Base-by-base conservation (phyloP, 257 asterid genomes). In the Scutellaria minor region DNA sequence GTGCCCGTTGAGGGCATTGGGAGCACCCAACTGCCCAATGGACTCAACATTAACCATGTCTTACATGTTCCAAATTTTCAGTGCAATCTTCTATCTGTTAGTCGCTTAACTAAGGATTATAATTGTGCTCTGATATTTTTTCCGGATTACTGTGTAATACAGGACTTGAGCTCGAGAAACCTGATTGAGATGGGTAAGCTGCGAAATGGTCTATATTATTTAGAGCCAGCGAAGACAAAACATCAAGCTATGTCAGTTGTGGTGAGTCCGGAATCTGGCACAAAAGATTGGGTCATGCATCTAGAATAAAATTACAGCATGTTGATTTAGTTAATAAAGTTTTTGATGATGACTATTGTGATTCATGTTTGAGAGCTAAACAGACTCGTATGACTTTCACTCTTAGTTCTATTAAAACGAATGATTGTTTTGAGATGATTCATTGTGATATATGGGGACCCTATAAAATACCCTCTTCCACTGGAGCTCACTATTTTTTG, bases 261-360 rank as follows among this genome's bases (percentile, higher is more conserved):
- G 2, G 37, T 64, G 5, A 47, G 42, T 45, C 7, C 54, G 1
- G 15, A 41, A 14, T 0, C 44, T 2, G 69, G 69, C 55, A 64
- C 24, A 15, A 14, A 20, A 64, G 69, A 45, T 42, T 64, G 39
- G 69, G 53, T 42, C 53, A 64, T 60, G 66, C 55, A 42, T 18
- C 69, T 9, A 47, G 12, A 47, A 47, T 47, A 47, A 47, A 47
- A 47, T 5, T 47, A 3, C 14, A 47, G 53, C 18, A 18, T 18
- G 18, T 18, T 18, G 18, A 18, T 18, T 18, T 0, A 18, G 18
- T 18, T 18, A 18, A 47, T 47, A 47, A 47, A 11, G 14, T 10
- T 47, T 11, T 47, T 47, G 53, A 47, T 47, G 4, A 1, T 47
- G 53, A 47, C 18, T 18, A 18, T 18, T 18, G 18, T 18, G 18